Evolutionary conservation across 495 filamentous ascomycete genomes (phyloP).

Genomic region (Platismatia glauca): DNA sequence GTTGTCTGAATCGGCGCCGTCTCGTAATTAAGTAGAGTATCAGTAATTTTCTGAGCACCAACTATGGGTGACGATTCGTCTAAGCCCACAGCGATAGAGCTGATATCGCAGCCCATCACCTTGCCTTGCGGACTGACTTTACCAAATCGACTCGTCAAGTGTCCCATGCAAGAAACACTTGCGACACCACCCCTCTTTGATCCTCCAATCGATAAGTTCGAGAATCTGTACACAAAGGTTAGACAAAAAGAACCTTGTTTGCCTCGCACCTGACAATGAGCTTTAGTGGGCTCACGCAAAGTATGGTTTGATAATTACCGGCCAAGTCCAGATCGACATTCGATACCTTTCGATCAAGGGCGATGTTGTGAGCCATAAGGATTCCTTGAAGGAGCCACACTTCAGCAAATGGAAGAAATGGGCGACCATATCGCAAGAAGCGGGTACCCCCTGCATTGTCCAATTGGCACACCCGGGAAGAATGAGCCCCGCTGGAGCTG

Average conservation of each 20-base stretch:
- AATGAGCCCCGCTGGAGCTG: constrained; percentile 22
- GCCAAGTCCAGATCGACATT: constrained; percentile 19
- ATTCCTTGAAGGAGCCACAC: constrained; percentile 8
- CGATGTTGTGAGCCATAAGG: constrained; percentile 21
- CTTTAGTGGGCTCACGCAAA: constrained; percentile 18
- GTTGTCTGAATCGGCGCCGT: not conserved
- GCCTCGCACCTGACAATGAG: not conserved
- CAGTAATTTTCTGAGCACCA: not conserved
- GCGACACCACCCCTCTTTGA: constrained; percentile 25
- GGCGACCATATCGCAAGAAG: constrained; percentile 18
- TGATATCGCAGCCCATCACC: constrained; percentile 13
- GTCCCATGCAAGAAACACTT: constrained; percentile 26
- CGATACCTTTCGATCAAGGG: constrained; percentile 23
- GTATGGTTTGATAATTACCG: constrained; percentile 21
- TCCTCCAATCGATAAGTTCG: constrained; percentile 24
- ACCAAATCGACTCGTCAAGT: constrained; percentile 24
- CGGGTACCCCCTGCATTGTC: constrained; percentile 24
- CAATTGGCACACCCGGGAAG: constrained; percentile 24
- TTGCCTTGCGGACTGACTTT: constrained; percentile 20
- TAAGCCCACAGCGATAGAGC: constrained; percentile 8
- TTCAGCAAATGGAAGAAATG: constrained; percentile 23
- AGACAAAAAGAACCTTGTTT: not conserved
- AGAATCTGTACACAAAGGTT: constrained; percentile 22
- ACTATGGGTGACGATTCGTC: not conserved
- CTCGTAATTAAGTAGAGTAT: not conserved